Base-by-base conservation (phyloP, 2,329 filamentous ascomycete species). In the Apiospora hydei region DNA sequence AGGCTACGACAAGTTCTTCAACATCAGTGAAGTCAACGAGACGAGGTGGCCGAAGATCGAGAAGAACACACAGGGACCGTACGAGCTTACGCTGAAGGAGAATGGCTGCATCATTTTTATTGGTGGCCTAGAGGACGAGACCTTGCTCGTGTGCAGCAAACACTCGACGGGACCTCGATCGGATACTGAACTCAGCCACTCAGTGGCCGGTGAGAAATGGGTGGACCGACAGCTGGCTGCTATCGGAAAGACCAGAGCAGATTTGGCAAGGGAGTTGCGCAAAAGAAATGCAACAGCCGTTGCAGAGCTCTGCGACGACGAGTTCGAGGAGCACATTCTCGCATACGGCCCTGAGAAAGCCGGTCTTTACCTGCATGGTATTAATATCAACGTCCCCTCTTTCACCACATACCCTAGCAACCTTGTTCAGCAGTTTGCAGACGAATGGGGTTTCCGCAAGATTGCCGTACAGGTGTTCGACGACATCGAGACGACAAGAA, bases 71-170 rank as follows among this genome's bases (percentile, higher is more conserved):
- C 85, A 90, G 75, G 95, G 94, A 0, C 96, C 96, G 0, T 99
- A 98, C 78, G 96, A 99, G 83, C 85, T 99, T 71, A 98, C 95
- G 72, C 90, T 98, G 70, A 99, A 99, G 84, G 96, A 99, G 83
- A 99, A 99, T 78, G 96, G 96, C n/a, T 99, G 96, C 82, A 99
- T 99, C 82, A 98, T 99, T 77, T 99, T 99, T 85, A 91, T 99
- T 64, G 92, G 95, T 21, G 96, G 95, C 18, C 86, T 99, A 30
- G 94, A 97, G 78, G 95, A 98, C 78, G 95, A 90, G 47, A 94
- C 94, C 1, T 86, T 99, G 13, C 86, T 99, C 10, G 95, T 99
- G n/a, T 98, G 96, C 88, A 98, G 96, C 87, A 99, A 99, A 81
- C 96, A 99, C 82, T 98, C 96, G 0, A 98, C 95, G 0, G 96